Base-by-base conservation (phyloP, 768 basidiomycete genomes). In the Phanerochaete sordida region DNA sequence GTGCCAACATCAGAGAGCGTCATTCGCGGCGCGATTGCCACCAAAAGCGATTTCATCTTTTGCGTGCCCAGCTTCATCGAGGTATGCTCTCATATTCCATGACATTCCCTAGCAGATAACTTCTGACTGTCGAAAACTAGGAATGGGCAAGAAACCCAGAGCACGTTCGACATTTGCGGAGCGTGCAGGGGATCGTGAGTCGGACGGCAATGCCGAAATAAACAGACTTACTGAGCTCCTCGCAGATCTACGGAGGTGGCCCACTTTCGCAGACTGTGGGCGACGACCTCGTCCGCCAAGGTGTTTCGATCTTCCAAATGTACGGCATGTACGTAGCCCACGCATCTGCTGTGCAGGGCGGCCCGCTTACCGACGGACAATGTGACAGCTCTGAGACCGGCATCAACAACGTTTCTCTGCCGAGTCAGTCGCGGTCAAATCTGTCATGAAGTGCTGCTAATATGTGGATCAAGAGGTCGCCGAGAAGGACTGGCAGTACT, bases 51-150 rank as follows among this genome's bases (percentile, higher is more conserved):
- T 44, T 43, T 69, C 16, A 55, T 70, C 33, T 69, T 71, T 24
- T 65, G 62, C 55, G 70, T 72, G 5, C 73, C 73, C 1, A 57
- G 63, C 13, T 69, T 73, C 46, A 63, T 72, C 37, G 73, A 74
- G 66, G 73, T 73, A 46, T 11, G 60, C 23, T 21, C n/a, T n/a
- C n/a, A n/a, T n/a, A n/a, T n/a, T n/a, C n/a, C n/a, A n/a, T n/a
- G n/a, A n/a, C n/a, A n/a, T n/a, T n/a, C n/a, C n/a, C n/a, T n/a
- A n/a, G n/a, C n/a, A n/a, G n/a, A n/a, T n/a, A n/a, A n/a, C 21
- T 8, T 21, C 28, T 33, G 16, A 28, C 9, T 31, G 30, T 19
- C 21, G 39, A 55, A 27, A 59, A 11, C 7, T 37, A 74, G 73
- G 64, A 63, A 4, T 74, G 73, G 73, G 62, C 70, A 6, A 65